A percentile compares a stretch with the other conserved stretches of the same genome.
Conservation (phyloP, 2,329 filamentous ascomycete species). For the Laburnicola sp. region DNA sequence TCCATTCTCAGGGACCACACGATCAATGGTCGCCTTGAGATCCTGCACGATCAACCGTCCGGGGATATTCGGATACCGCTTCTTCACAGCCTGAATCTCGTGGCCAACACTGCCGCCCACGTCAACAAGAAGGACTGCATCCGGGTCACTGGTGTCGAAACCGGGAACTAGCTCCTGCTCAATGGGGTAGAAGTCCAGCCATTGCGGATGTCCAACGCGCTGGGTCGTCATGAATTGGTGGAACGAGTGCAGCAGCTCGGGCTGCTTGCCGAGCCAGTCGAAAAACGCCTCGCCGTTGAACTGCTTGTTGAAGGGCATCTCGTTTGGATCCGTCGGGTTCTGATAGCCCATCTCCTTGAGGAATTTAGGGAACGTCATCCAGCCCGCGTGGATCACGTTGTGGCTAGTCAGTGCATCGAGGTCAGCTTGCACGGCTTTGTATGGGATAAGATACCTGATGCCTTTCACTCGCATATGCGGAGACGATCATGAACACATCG, state of each 20-base stretch:
- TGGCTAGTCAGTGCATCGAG: not conserved
- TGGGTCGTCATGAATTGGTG: conserved; percentile 17
- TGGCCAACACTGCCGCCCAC: conserved; percentile 51
- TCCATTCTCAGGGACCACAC: conserved; percentile 19
- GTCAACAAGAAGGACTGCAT: conserved; percentile 46
- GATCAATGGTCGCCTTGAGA: conserved; percentile 44
- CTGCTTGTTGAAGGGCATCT: conserved; percentile 1
- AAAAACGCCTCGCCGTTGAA: not conserved
- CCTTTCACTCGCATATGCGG: too few species aligned
- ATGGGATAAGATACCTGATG: too few species aligned
- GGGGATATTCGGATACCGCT: conserved; percentile 37
- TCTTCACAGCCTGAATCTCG: conserved; percentile 40
- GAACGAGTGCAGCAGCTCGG: not conserved
- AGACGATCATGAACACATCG: too few species aligned
- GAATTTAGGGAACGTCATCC: not conserved
- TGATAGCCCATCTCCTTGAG: not conserved
- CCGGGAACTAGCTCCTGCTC: conserved; percentile 28
- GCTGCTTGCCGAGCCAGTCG: not conserved
- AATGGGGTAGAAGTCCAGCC: conserved; percentile 24
- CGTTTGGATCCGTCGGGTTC: not conserved
- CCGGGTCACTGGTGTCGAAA: conserved; percentile 17
- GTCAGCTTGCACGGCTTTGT: too few species aligned
- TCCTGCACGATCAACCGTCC: conserved; percentile 57
- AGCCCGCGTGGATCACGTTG: not conserved
- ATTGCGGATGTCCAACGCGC: conserved; percentile 15